Conservation (phyloP, 2,329 filamentous ascomycete genomes). For the Aspergillus aculeatus region DNA sequence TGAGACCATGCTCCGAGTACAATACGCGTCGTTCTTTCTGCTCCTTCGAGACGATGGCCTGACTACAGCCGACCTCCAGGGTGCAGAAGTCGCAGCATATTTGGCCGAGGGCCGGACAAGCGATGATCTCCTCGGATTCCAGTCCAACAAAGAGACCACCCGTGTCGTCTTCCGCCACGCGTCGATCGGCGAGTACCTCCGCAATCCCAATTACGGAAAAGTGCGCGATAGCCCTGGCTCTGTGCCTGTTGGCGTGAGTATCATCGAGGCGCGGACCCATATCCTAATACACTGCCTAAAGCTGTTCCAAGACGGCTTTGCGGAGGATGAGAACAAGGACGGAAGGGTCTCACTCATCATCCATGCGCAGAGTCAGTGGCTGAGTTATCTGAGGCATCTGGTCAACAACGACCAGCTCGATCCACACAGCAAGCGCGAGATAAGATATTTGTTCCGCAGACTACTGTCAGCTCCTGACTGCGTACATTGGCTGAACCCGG, state of each 20-base stretch:
- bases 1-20: neutral
- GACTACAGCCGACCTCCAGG: neutral
- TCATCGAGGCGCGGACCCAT: neutral
- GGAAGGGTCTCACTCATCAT: neutral
- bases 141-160: slow-evolving; percentile 21
- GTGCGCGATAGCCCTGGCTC: slow-evolving; percentile 11
- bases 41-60: neutral
- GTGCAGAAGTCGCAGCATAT: neutral
- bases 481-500: neutral
- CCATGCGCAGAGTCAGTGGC: neutral
- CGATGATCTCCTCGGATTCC: slow-evolving; percentile 7
- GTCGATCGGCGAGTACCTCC: slow-evolving; percentile 26
- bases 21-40: neutral
- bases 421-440: neutral
- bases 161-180: slow-evolving; percentile 23
- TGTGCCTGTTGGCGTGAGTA: slow-evolving; percentile 18
- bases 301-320: neutral
- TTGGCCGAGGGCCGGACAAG: neutral
- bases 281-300: neutral
- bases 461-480: neutral
- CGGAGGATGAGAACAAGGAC: neutral
- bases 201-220: slow-evolving; percentile 15
- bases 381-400: neutral
- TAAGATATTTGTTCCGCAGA: neutral
- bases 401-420: neutral